A percentile compares a stretch with the other conserved stretches of the same genome.
Conservation (phyloP, 108 stramenopile genomes). For the Fistulifera pelliculosa region DNA sequence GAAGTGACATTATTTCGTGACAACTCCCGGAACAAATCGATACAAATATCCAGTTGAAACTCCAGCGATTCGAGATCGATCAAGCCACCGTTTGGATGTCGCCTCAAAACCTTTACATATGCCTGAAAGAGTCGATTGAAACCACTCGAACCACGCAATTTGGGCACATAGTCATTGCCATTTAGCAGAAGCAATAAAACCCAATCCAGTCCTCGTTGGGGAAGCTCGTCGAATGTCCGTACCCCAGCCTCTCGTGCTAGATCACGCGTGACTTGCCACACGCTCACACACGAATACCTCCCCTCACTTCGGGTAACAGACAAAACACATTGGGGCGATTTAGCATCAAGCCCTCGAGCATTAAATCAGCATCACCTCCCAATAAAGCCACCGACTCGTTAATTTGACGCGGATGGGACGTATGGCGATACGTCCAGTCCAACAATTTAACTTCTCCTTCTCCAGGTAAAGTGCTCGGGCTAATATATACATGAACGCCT, state of each 20-base stretch:
- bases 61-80: conserved; percentile 50
- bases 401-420: conserved; percentile 1
- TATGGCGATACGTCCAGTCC: conserved; percentile 58
- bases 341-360: conserved; percentile 72
- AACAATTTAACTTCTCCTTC: conserved; percentile 89
- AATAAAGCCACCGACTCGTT: conserved; percentile 52
- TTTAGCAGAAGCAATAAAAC: conserved; percentile 72
- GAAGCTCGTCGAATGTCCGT: conserved; percentile 7
- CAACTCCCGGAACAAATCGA: conserved; percentile 47
- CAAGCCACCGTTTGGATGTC: conserved; percentile 17
- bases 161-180: conserved; percentile 89
- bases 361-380: conserved; percentile 84
- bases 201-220: conserved; percentile 53
- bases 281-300: conserved; percentile 28
- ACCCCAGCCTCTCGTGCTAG: conserved; percentile 15
- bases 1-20: not conserved
- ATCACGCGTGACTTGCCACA: conserved; percentile 63
- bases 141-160: conserved; percentile 41
- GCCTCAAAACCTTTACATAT: conserved; percentile 26
- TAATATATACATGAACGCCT: conserved; percentile 59
- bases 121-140: conserved; percentile 40
- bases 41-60: conserved; percentile 56
- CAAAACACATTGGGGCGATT: conserved; percentile 63
- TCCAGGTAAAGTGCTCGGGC: conserved; percentile 64
- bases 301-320: conserved; percentile 38